Base-by-base conservation (phyloP, 768 basidiomycete genomes). In the Lactarius indigo region DNA sequence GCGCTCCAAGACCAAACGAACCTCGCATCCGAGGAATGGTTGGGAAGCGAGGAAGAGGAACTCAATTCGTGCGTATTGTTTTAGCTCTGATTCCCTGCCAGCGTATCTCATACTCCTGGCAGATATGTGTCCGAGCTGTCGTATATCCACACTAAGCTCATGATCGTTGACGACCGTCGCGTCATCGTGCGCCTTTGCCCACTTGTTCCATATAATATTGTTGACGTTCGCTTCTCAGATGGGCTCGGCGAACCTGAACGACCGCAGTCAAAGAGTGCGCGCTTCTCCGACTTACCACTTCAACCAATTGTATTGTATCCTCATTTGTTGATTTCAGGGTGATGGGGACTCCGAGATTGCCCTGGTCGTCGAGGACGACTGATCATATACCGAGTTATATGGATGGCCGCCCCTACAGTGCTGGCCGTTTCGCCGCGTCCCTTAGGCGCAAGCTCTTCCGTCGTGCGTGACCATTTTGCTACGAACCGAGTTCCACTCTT, bases 281-380 rank as follows among this genome's bases (percentile, higher is more conserved):
- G 5, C 23, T 35, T 9, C 10, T 17, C 44, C 4, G 28, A 23
- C 37, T 33, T 59, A 9, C 12, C 5, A 41, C 31, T 69, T 42
- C 0, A 28, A 35, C 31, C 26, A 15, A 15, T 26, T 28, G 26
- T 26, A 9, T 13, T 20, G 31, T 54, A 28, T 55, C 30, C 66
- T 69, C 57, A 72, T 15, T 35, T 39, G 12, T 10, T 52, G 47
- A 15, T 20, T 12, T 1, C 64, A 90, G 87, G 96, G 96, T 30
- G 90, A 96, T 70, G 94, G 93, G 39, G 94, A 96, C 76, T 96
- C 94, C 1, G 97, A 98, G 78, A 96, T 98, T 69, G 92, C 91
- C 8, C 78, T 97, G 9, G 87, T 98, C 23, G 89, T 97, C 35
- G 96, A 98, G 76, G 96, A 99, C 72, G 78, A 82, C 0, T n/a